phyloP scores from a whole-genome alignment of 1,284 basidiomycete genomes.

The Tilletia indica region DNA sequence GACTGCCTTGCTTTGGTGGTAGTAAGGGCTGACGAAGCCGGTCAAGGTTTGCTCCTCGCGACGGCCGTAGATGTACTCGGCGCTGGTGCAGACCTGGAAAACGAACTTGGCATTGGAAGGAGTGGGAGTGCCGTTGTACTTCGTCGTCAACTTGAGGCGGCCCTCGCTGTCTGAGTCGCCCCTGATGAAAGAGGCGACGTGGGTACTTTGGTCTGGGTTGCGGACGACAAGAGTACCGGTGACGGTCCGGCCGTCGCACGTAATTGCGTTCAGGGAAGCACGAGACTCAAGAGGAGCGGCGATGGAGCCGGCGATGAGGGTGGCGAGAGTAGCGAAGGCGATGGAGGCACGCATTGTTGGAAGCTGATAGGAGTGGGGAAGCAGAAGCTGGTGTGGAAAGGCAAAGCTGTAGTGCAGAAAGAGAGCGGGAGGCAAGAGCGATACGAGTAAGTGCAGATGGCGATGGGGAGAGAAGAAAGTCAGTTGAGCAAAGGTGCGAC shows the following conservation, averaged over 20 bases:
- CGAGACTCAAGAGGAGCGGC: not conserved
- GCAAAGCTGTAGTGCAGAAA: no score
- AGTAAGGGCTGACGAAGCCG: not conserved
- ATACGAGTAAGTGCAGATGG: no score
- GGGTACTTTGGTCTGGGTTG: slow-evolving; percentile 1
- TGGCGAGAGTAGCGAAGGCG: not conserved
- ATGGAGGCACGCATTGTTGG: not conserved
- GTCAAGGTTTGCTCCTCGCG: not conserved
- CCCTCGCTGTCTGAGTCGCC: not conserved
- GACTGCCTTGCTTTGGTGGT: not conserved
- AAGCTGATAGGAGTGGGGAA: no score
- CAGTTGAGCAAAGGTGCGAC: no score
- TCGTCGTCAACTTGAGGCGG: not conserved
- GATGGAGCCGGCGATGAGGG: not conserved
- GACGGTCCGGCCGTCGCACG: not conserved
- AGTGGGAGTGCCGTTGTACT: not conserved
- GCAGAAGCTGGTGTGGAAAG: no score
- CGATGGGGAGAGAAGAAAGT: no score
- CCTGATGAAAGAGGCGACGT: not conserved
- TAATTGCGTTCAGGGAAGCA: not conserved
- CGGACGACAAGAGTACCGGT: not conserved
- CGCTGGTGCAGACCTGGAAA: not conserved
- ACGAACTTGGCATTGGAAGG: not conserved
- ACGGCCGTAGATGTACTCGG: not conserved
- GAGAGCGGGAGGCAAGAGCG: no score